Base-by-base conservation (phyloP, 257 asterid genomes). In the Perilla frutescens region DNA sequence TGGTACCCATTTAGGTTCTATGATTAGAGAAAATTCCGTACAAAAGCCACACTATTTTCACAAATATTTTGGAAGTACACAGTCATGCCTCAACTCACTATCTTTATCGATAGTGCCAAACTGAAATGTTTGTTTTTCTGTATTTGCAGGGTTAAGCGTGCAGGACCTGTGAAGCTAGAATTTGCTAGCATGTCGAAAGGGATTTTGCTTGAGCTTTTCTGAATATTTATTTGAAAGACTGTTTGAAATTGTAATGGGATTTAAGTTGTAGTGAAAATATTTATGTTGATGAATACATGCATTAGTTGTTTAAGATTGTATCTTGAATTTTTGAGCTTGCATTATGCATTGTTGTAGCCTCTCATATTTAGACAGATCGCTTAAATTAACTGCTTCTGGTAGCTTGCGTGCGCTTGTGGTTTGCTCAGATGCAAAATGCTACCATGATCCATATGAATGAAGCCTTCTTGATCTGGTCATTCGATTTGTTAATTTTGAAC, bases 101-200 rank as follows among this genome's bases (percentile, higher is more conserved):
- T 34, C 4, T 34, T 2, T 8, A 45, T 45, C 0, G 13, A 45
- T 9, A 36, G 53, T 4, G 2, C 12, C 7, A n/a, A 6, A 56
- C 31, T 47, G 12, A 32, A 31, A 57, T 58, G 54, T 3, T 75
- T 64, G 59, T 32, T 54, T 81, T 34, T 0, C 32, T 11, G 36
- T 29, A 9, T 45, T 56, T 73, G 29, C 78, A 81, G 85, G 85
- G 64, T 70, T 81, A 20, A 81, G 80, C n/a, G 85, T 81, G 67
- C 85, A 73, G 53, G 85, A 81, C 59, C 80, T 81, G 44, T 81
- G 66, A 81, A 65, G 66, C 41, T 66, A 70, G 66, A 49, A 50
- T 5, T 5, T 43, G 56, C 62, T 5, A 44, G 40, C 61, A 12
- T 3, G 37, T 14, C 4, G 29, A 49, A 77, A 48, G 63, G 53